Percentiles rank a stretch among this genome's conserved stretches.
These are phyloP conservation scores for Auxenochlorella pyrenoidosa DNA, from an alignment of 139 green algal species.

Conservation along the genomic window DNA sequence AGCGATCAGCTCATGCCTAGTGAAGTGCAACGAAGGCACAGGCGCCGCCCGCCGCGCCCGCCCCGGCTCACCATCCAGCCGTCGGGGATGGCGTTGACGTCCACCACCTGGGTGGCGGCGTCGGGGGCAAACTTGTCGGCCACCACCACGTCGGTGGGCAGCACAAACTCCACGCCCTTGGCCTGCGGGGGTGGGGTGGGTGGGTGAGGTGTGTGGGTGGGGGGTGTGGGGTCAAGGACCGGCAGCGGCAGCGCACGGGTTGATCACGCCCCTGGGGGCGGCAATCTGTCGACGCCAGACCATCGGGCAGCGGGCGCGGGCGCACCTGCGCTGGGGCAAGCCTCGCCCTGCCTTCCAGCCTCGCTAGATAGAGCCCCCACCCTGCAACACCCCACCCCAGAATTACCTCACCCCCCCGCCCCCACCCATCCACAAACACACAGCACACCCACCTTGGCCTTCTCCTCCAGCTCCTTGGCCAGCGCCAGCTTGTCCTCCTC, in stretches of 20 bases:
- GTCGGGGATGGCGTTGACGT: conserved; percentile 89
- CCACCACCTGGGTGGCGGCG: conserved; percentile 86
- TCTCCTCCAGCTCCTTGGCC: conserved; percentile 88
- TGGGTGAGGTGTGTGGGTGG: neutral
- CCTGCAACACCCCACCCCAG: too few relatives aligned
- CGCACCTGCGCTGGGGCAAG: too few relatives aligned
- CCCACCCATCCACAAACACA: neutral
- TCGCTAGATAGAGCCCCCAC: too few relatives aligned
- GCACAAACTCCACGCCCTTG: conserved; percentile 93
- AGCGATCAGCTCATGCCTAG: too few relatives aligned
- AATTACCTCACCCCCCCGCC: too few relatives aligned
- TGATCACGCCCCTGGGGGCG: too few relatives aligned
- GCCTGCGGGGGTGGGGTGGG: conserved; percentile 2
- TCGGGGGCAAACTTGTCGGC: conserved; percentile 97
- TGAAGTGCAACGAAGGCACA: neutral
- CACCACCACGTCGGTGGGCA: conserved; percentile 95
- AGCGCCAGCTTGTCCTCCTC: conserved; percentile 99
- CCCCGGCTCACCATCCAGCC: conserved; percentile 89
- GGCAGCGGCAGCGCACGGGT: too few relatives aligned
- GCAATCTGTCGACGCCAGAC: too few relatives aligned
- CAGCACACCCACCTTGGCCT: conserved; percentile 82
- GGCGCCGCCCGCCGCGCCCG: neutral
- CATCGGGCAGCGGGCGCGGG: too few relatives aligned
- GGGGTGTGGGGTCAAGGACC: too few relatives aligned
- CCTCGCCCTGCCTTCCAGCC: too few relatives aligned